Evolutionary conservation across 352 stramenopile species (phyloP).

Genomic region (Blastocystis sp.): DNA sequence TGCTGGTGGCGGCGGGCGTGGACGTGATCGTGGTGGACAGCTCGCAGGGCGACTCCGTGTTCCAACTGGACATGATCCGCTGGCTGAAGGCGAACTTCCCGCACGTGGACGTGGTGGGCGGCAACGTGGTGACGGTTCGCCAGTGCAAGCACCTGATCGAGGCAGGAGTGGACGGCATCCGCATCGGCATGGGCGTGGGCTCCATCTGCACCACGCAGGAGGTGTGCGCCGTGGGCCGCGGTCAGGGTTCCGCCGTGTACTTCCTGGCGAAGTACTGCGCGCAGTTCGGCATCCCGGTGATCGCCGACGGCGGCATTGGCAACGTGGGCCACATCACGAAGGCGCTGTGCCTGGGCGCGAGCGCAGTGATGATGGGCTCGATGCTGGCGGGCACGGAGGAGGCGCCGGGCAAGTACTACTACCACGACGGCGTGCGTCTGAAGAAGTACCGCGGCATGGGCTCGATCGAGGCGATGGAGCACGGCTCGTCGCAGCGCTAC

Average conservation of each 20-base stretch:
- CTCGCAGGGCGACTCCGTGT: slow-evolving; percentile 95
- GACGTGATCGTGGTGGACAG: slow-evolving; percentile 99
- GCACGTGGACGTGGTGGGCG: slow-evolving; percentile 93
- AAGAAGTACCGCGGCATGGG: slow-evolving; percentile 99
- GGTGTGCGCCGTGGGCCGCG: slow-evolving; percentile 87
- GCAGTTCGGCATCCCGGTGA: slow-evolving; percentile 84
- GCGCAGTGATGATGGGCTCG: slow-evolving; percentile 97
- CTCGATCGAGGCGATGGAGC: slow-evolving; percentile 96
- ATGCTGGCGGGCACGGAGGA: slow-evolving; percentile 99
- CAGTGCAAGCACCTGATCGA: slow-evolving; percentile 98
- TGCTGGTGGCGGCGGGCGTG: slow-evolving; percentile 87
- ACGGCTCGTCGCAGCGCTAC: slow-evolving; percentile 89
- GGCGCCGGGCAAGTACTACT: slow-evolving; percentile 98
- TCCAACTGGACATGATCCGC: slow-evolving; percentile 85
- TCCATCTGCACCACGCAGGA: slow-evolving; percentile 99
- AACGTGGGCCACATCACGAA: slow-evolving; percentile 97
- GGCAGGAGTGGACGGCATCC: slow-evolving; percentile 94
- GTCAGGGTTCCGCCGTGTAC: slow-evolving; percentile 96
- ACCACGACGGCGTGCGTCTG: slow-evolving; percentile 97
- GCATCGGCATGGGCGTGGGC: slow-evolving; percentile 98
- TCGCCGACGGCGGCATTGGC: slow-evolving; percentile 97
- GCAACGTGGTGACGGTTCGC: slow-evolving; percentile 95
- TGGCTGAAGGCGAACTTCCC: slow-evolving; percentile 88
- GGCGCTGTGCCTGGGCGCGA: slow-evolving; percentile 91
- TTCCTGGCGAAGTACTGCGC: slow-evolving; percentile 87